Percentiles rank a stretch among this genome's conserved stretches.
phyloP scores from a whole-genome alignment of 2,329 filamentous ascomycete species.

The Ascochyta pisi region DNA sequence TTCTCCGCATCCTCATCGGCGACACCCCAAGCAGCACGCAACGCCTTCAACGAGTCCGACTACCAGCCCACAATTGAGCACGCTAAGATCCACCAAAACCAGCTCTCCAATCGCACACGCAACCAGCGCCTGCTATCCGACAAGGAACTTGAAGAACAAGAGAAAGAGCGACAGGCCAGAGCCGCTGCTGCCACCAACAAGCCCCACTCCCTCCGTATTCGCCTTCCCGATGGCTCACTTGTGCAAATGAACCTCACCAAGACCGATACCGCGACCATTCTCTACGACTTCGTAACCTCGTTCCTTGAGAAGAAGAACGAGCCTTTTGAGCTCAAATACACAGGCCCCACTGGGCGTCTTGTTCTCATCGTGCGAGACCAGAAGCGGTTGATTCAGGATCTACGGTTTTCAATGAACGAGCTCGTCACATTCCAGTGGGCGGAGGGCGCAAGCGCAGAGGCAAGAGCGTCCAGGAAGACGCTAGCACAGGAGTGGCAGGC shows the following conservation, averaged over 20 bases:
- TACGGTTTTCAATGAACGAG: slow-evolving; percentile 74
- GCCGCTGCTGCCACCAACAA: slow-evolving; percentile 66
- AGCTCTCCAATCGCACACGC: slow-evolving; percentile 66
- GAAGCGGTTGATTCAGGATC: slow-evolving; percentile 71
- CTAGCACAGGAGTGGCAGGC: slow-evolving; percentile 65
- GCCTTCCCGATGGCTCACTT: slow-evolving; percentile 85
- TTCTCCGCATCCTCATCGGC: slow-evolving; percentile 78
- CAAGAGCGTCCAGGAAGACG: slow-evolving; percentile 62
- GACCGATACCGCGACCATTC: slow-evolving; percentile 69
- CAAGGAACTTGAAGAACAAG: slow-evolving; percentile 76
- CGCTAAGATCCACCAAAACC: slow-evolving; percentile 75
- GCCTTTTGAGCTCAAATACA: slow-evolving; percentile 74
- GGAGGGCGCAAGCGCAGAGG: slow-evolving; percentile 63
- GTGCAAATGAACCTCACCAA: slow-evolving; percentile 75
- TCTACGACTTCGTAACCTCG: slow-evolving; percentile 77
- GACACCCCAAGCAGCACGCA: slow-evolving; percentile 76
- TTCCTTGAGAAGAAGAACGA: slow-evolving; percentile 71
- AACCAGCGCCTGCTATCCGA: slow-evolving; percentile 85
- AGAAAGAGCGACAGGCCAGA: slow-evolving; percentile 68
- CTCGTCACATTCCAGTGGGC: slow-evolving; percentile 81
- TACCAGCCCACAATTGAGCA: slow-evolving; percentile 78
- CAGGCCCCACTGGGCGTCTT: slow-evolving; percentile 61
- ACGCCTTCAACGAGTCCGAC: slow-evolving; percentile 72
- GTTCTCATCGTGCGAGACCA: slow-evolving; percentile 52
- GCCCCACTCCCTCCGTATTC: slow-evolving; percentile 76